Evolutionary conservation across 257 asterid genomes (phyloP), one percentile per base, ranked within the genome.

Genomic region (Penstemon newberryi): DNA sequence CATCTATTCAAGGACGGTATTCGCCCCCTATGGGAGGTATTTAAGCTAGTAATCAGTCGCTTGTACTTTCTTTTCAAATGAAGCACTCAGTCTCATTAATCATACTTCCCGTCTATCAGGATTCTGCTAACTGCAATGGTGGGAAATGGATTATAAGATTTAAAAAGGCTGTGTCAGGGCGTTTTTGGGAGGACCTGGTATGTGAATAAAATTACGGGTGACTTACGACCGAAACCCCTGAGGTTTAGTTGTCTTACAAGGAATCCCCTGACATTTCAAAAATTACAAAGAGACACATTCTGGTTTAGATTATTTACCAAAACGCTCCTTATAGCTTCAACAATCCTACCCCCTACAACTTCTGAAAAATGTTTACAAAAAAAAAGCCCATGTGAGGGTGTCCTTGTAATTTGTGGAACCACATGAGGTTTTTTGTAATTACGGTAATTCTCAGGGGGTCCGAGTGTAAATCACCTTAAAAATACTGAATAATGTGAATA

Each of bases 161-260:
- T 60, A 94, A 91, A 79, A 94, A 94, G 79, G 82, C 84, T 56
- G 90, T 94, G 60, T 83, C 99, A 1, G 97, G 99, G 67, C 97
- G 96, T 51, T 94, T 91, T 55, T 94, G 99, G 99, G 99, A 94
- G 78, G 99, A 94, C 81, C 85, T 94, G 91, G 99, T 93, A 85
- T 73, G 89, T 8, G 59, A 42, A 58, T 49, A 40, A 53, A 45
- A 55, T 8, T 37, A 25, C 33, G 33, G 33, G 33, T 25, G 33
- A 25, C 2, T 25, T 25, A 25, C 33, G 33, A 25, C 33, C 33
- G 33, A 25, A 25, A 25, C 33, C 33, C 33, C 33, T 2, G 33
- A 25, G 33, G 33, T 25, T 25, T 25, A 25, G 33, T 25, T 1
- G 33, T 25, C 33, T 25, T 25, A 25, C 33, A 25, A 25, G 33